Evolutionary conservation across 1,284 basidiomycete genomes (phyloP).

Genomic region (Pseudozyma sp.): DNA sequence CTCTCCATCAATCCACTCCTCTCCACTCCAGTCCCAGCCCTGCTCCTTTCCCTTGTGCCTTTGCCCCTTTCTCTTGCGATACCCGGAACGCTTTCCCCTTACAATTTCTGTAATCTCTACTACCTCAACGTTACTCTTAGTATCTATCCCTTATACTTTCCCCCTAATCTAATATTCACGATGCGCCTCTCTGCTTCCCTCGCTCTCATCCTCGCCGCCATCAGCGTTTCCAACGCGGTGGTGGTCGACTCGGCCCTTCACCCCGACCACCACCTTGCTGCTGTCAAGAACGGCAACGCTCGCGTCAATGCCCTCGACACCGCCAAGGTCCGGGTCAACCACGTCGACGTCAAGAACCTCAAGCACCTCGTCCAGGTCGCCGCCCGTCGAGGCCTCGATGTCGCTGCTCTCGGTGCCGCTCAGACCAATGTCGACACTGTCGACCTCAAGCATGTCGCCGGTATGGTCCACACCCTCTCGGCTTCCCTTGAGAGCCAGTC

Average conservation of each 20-base stretch:
- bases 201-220: slow-evolving; percentile 29
- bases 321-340: slow-evolving; percentile 10
- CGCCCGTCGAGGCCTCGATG: slow-evolving; percentile 12
- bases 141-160: neutral
- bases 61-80: slow-evolving; percentile 1
- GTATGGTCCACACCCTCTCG: slow-evolving; percentile 32
- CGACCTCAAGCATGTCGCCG: slow-evolving; percentile 33
- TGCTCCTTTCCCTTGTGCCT: slow-evolving; percentile 6
- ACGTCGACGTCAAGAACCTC: slow-evolving; percentile 18
- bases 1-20: slow-evolving; percentile 31
- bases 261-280: slow-evolving; percentile 21
- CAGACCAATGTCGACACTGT: slow-evolving; percentile 6
- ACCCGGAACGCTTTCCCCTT: neutral
- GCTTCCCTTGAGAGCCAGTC: slow-evolving; percentile 26
- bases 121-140: neutral
- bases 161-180: slow-evolving; percentile 2
- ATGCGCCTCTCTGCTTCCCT: slow-evolving; percentile 41
- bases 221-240: slow-evolving; percentile 29
- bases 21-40: slow-evolving; percentile 2
- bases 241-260: slow-evolving; percentile 17
- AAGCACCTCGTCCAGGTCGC: slow-evolving; percentile 17
- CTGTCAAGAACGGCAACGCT: slow-evolving; percentile 22
- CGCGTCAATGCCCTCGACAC: slow-evolving; percentile 22
- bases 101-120: neutral
- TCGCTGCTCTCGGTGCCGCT: slow-evolving; percentile 4